phyloP scores from a whole-genome alignment of 192 early-diverging fungal species.

The Gigaspora rosea region DNA sequence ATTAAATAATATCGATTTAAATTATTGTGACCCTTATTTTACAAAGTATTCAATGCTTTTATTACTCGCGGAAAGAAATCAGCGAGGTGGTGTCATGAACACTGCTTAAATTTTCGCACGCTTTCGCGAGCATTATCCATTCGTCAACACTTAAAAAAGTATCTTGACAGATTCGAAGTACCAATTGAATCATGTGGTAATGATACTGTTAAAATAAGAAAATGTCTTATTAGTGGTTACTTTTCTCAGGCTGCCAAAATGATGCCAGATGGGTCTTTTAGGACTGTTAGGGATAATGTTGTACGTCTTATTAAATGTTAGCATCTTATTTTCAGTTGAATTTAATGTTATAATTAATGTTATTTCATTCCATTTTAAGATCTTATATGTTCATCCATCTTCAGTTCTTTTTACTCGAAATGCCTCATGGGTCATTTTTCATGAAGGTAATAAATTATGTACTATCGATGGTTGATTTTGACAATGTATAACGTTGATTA shows the following conservation, averaged over 20 bases:
- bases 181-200: slow-evolving; percentile 33
- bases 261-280: slow-evolving; percentile 66
- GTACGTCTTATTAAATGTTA: slow-evolving; percentile 33
- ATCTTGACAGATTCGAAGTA: slow-evolving; percentile 43
- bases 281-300: slow-evolving; percentile 63
- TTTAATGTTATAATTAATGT: not conserved
- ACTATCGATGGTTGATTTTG: no score
- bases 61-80: slow-evolving; percentile 52
- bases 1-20: not conserved
- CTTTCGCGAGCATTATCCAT: slow-evolving; percentile 84
- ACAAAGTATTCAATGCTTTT: slow-evolving; percentile 80
- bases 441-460: slow-evolving; percentile 58
- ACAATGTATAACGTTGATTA: slow-evolving; percentile 12
- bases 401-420: slow-evolving; percentile 89
- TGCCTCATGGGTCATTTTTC: slow-evolving; percentile 94
- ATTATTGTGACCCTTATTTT: not conserved
- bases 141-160: slow-evolving; percentile 85
- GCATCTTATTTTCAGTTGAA: not conserved
- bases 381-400: slow-evolving; percentile 81
- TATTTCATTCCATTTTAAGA: slow-evolving; percentile 9
- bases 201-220: slow-evolving; percentile 49
- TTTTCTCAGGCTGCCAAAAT: slow-evolving; percentile 77
- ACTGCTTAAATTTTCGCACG: slow-evolving; percentile 70
- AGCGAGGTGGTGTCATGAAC: slow-evolving; percentile 85
- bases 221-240: slow-evolving; percentile 72